Base-by-base conservation (phyloP, 2,329 filamentous ascomycete species). In the Fusarium coicis region DNA sequence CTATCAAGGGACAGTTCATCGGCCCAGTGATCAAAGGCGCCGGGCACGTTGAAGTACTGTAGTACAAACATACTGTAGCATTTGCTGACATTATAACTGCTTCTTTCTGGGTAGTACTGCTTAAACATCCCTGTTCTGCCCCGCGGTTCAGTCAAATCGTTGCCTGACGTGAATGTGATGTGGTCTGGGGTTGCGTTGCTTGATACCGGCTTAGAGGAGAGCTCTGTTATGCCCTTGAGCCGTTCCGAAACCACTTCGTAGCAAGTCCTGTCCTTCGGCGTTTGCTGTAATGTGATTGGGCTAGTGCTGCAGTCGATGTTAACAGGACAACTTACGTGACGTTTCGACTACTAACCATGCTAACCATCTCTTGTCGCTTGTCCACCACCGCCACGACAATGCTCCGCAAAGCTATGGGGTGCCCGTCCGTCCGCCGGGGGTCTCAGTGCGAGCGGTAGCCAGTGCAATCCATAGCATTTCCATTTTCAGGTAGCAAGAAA, bases 261-360 rank as follows among this genome's bases (percentile, higher is more conserved):
- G 46, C n/a, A 18, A 23, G 47, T 30, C 19, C 34, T 40, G 23
- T 36, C n/a, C 23, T 52, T 55, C 39, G 56, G 28, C 3, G 15
- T 50, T 32, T 43, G 32, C 32, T 37, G n/a, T 46, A 30, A n/a
- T 42, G 32, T 37, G 52, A 42, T 55, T 63, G 55, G 53, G 32
- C 53, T 28, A 59, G 23, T 40, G 26, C 47, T 54, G 34, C 21
- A 49, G 62, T 59, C n/a, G 28, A 61, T 42, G 60, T 26, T 42
- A 28, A 67, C 61, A 32, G 50, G 44, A 72, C 54, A 72, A 53
- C 50, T 72, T 72, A 72, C 70, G 70, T 72, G 60, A 68, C 43
- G 55, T 69, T 72, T 70, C 70, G 28, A 73, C 56, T 70, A 73
- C 70, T 74, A 73, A 72, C 63, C 55, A 36, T 46, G 39, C 37